A percentile compares a stretch with the other conserved stretches of the same genome.
phyloP scores from a whole-genome alignment of 805 yeast genomes.

The Kluyveromyces wickerhamii region DNA sequence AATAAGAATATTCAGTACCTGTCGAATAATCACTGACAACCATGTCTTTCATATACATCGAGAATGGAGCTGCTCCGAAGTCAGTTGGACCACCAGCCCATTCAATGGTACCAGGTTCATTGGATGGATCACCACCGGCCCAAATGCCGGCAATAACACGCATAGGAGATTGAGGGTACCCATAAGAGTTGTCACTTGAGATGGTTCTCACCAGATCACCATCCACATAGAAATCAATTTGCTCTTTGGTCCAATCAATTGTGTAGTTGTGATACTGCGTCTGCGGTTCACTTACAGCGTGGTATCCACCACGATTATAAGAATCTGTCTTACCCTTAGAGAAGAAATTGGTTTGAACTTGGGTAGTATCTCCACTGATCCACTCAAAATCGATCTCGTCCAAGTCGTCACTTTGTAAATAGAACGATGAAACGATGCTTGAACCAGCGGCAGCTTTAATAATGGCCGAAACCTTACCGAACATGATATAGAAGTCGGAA shows the following conservation, averaged over 20 bases:
- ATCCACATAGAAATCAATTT: conserved; percentile 64
- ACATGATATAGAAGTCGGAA: conserved; percentile 81
- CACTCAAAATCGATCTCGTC: conserved; percentile 90
- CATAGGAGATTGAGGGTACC: conserved; percentile 93
- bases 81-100: conserved; percentile 81
- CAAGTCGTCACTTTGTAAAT: conserved; percentile 72
- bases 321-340: conserved; percentile 72
- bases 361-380: conserved; percentile 69
- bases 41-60: conserved; percentile 53
- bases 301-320: conserved; percentile 74
- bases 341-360: conserved; percentile 74
- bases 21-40: conserved; percentile 63
- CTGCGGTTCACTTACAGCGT: conserved; percentile 47
- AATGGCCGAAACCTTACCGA: conserved; percentile 70
- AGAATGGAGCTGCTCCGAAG: conserved; percentile 56
- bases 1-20: conserved; percentile 50
- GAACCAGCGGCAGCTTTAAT: conserved; percentile 67
- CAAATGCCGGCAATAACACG: conserved; percentile 57
- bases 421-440: conserved; percentile 77
- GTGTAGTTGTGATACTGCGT: conserved; percentile 65
- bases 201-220: conserved; percentile 63
- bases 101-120: conserved; percentile 59
- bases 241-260: conserved; percentile 70
- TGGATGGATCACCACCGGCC: conserved; percentile 75
- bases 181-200: conserved; percentile 43